A percentile compares a stretch with the other conserved stretches of the same genome.
These are phyloP conservation scores for Elasticomyces elasticus DNA, from an alignment of 495 filamentous ascomycete species.

Conservation along the genomic window DNA sequence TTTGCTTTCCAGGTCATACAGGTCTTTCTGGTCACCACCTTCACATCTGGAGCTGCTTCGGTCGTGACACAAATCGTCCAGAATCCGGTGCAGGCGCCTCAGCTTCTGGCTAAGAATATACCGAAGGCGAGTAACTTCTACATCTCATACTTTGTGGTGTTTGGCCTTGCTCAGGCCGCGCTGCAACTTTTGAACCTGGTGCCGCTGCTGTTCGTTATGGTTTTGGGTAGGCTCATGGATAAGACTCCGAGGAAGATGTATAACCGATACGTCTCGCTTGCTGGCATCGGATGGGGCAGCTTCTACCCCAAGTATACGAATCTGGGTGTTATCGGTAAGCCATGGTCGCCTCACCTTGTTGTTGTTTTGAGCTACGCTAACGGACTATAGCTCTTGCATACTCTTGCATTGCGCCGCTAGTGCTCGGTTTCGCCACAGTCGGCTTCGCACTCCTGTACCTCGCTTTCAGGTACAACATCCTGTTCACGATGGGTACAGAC, in stretches of 20 bases:
- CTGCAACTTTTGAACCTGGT: conserved; percentile 64
- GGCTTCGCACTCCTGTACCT: conserved; percentile 81
- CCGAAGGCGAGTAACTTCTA: conserved; percentile 87
- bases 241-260: conserved; percentile 67
- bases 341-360: not conserved
- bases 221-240: conserved; percentile 61
- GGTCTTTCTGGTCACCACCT: conserved; percentile 81
- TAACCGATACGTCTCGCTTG: conserved; percentile 53
- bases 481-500: conserved; percentile 75
- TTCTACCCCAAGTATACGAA: conserved; percentile 57
- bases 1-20: conserved; percentile 95
- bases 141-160: conserved; percentile 86
- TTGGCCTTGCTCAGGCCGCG: conserved; percentile 71
- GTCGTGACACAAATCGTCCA: conserved; percentile 52
- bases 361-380: not conserved
- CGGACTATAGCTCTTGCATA: conserved; percentile 57
- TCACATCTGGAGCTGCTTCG: conserved; percentile 64
- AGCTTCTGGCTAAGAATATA: conserved; percentile 62
- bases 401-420: conserved; percentile 80
- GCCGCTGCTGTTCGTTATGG: conserved; percentile 62
- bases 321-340: conserved; percentile 56
- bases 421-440: conserved; percentile 75
- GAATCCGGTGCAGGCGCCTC: conserved; percentile 49
- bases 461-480: conserved; percentile 85
- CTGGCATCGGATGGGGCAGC: conserved; percentile 70